Evolutionary conservation across 495 filamentous ascomycete genomes (phyloP), one percentile per base, ranked within the genome.

Genomic region (Penicillium robsamsonii): DNA sequence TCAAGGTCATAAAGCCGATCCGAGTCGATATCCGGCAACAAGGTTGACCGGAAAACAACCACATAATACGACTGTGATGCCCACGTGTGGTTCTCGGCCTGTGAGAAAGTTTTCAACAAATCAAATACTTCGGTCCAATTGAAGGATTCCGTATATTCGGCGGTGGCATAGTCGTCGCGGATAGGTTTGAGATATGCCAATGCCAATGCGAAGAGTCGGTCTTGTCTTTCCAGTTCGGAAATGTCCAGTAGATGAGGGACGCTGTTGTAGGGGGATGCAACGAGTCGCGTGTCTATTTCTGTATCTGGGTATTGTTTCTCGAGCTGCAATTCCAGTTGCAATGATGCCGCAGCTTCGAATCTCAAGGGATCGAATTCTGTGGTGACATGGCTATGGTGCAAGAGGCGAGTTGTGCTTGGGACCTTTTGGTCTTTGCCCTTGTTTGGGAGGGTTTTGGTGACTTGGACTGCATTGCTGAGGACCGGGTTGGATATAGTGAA

Each of bases 1-100:
- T 96, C 92, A 55, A 96, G 71, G 17, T 73, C 74, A 48, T 82
- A 81, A 13, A 96, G 74, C 30, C 84, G 74, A 5, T 80, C 77
- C 50, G 79, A 78, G 57, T 88, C 81, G 0, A 83, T 85, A 9
- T 76, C 80, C 2, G 79, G 78, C 6, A 80, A 78, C 17, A 94
- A 80, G 52, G 71, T 79, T 0, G 89, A 94, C 2, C 90, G 81
- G 70, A 96, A 96, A 8, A 84, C 85, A 18, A 96, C 90, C 40
- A 95, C 77, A 60, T 91, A 96, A 75, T 92, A 96, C 30, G 75
- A 75, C 47, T 79, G 79, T 38, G 76, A 72, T 46, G 76, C 82
- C 87, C 88, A 95, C 1, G 57, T 46, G 53, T 84, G 79, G n/a
- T 74, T 68, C 3, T 74, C 72, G 20, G 68, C 58, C 6, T 68